Conservation (phyloP, 768 basidiomycete species). For the Gyrodon lividus region DNA sequence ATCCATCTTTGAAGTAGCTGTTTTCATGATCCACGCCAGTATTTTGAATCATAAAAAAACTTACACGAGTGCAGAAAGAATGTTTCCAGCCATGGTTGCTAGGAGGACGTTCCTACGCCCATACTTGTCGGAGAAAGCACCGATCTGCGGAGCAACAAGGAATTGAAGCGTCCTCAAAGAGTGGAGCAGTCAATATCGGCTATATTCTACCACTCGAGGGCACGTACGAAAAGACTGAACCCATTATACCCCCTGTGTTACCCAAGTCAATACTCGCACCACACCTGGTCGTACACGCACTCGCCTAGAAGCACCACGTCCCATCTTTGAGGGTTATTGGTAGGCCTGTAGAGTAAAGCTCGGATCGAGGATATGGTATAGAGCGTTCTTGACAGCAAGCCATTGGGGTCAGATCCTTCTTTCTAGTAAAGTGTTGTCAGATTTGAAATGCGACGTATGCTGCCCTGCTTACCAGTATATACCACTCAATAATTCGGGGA, state of each 20-base stretch:
- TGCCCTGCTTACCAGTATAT: constrained; percentile 56
- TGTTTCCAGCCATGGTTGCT: constrained; percentile 89
- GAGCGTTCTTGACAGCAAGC: constrained; percentile 74
- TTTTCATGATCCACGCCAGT: background rate
- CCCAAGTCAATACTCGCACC: constrained; percentile 7
- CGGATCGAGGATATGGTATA: constrained; percentile 64
- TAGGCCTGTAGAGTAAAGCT: constrained; percentile 59
- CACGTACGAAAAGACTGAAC: constrained; percentile 87
- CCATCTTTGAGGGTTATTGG: constrained; percentile 74
- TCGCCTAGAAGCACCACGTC: constrained; percentile 90
- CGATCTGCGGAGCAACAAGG: constrained; percentile 79
- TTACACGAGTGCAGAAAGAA: constrained; percentile 83
- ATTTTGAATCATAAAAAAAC: constrained; percentile 25
- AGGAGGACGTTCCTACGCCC: constrained; percentile 85
- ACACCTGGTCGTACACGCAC: constrained; percentile 9
- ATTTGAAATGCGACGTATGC: background rate
- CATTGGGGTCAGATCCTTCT: constrained; percentile 66
- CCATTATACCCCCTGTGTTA: constrained; percentile 77
- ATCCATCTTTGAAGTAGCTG: constrained; percentile 62
- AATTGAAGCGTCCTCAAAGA: constrained; percentile 75
- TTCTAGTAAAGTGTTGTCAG: constrained; percentile 41
- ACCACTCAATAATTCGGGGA: constrained; percentile 96
- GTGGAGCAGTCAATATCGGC: constrained; percentile 30
- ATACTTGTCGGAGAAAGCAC: constrained; percentile 83
- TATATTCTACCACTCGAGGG: constrained; percentile 29